phyloP scores from a whole-genome alignment of 2,329 filamentous ascomycete genomes.

The Stachybotrys chlorohalonatus region DNA sequence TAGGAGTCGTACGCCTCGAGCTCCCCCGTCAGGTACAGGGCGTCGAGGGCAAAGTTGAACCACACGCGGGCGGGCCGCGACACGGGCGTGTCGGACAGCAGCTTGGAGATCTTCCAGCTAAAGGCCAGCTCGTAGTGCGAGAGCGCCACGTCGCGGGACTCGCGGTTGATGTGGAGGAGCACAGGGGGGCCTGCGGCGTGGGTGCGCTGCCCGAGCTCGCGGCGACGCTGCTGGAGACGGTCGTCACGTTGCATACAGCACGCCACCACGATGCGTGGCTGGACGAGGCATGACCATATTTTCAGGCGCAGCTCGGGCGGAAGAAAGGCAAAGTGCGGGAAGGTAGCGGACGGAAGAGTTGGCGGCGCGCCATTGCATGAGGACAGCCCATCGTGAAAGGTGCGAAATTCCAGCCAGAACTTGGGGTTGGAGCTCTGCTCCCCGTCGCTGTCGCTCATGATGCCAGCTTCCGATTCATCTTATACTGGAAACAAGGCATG shows the following conservation, averaged over 20 bases:
- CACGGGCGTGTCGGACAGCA: slow-evolving; percentile 23
- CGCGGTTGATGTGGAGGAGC: slow-evolving; percentile 34
- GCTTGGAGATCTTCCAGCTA: slow-evolving; percentile 34
- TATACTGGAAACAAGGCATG: neutral
- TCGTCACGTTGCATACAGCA: slow-evolving; percentile 29
- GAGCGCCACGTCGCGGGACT: slow-evolving; percentile 31
- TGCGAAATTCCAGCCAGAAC: slow-evolving; percentile 38
- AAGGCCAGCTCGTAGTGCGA: slow-evolving; percentile 37
- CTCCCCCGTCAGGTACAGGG: slow-evolving; percentile 37
- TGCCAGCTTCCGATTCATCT: neutral
- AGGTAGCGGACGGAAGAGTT: slow-evolving; percentile 10
- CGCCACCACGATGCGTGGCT: slow-evolving; percentile 33
- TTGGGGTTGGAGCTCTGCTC: slow-evolving; percentile 15
- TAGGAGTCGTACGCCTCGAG: slow-evolving; percentile 36
- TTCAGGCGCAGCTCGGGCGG: slow-evolving; percentile 38
- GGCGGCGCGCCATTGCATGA: neutral
- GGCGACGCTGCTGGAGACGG: slow-evolving; percentile 15
- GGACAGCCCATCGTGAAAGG: slow-evolving; percentile 31
- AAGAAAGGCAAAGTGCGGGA: slow-evolving; percentile 28
- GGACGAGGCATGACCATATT: slow-evolving; percentile 35
- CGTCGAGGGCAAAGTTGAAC: slow-evolving; percentile 39
- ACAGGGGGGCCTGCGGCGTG: slow-evolving; percentile 23
- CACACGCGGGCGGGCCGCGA: slow-evolving; percentile 28
- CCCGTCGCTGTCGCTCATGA: slow-evolving; percentile 12
- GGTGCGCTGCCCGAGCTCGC: slow-evolving; percentile 16